Percentiles rank a stretch among this genome's conserved stretches.
phyloP scores from a whole-genome alignment of 306 rosid species.

The Glycine latifolia region DNA sequence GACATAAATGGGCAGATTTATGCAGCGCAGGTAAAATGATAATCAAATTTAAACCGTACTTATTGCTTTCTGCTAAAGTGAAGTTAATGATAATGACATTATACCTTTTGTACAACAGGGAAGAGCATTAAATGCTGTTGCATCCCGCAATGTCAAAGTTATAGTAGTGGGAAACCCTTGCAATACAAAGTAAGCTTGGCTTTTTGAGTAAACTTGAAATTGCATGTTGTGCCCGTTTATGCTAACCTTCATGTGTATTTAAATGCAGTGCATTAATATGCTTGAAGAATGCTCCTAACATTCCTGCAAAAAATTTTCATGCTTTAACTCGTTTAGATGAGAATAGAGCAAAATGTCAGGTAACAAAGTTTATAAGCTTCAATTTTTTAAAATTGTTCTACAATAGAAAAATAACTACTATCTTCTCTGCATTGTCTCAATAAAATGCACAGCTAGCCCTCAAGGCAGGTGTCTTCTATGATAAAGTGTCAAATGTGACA shows the following conservation, averaged over 20 bases:
- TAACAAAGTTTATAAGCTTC: slow-evolving; percentile 42
- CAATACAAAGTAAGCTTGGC: slow-evolving; percentile 82
- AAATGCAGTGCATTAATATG: slow-evolving; percentile 85
- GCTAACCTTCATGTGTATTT: slow-evolving; percentile 37
- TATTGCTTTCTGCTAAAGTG: not conserved
- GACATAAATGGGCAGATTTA: slow-evolving; percentile 92
- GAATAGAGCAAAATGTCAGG: slow-evolving; percentile 99
- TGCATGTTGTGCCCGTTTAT: slow-evolving; percentile 22
- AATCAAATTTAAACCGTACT: slow-evolving; percentile 17
- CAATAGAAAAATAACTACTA: slow-evolving; percentile 18
- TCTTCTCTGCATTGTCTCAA: slow-evolving; percentile 41
- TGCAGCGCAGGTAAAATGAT: slow-evolving; percentile 72
- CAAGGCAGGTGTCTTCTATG: slow-evolving; percentile 98
- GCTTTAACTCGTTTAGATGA: slow-evolving; percentile 97
- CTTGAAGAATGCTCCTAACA: slow-evolving; percentile 94
- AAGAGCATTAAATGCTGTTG: slow-evolving; percentile 84
- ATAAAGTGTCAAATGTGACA: slow-evolving; percentile 90
- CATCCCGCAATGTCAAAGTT: slow-evolving; percentile 89
- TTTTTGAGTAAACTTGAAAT: slow-evolving; percentile 36
- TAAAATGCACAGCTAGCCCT: slow-evolving; percentile 76
- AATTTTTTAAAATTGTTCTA: not conserved
- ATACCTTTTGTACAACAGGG: slow-evolving; percentile 61
- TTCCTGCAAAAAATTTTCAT: slow-evolving; percentile 91
- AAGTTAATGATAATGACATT: slow-evolving; percentile 21
- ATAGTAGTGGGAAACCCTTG: slow-evolving; percentile 97